phyloP scores from a whole-genome alignment of 768 basidiomycete genomes.

The Panaeolus cyanescens region DNA sequence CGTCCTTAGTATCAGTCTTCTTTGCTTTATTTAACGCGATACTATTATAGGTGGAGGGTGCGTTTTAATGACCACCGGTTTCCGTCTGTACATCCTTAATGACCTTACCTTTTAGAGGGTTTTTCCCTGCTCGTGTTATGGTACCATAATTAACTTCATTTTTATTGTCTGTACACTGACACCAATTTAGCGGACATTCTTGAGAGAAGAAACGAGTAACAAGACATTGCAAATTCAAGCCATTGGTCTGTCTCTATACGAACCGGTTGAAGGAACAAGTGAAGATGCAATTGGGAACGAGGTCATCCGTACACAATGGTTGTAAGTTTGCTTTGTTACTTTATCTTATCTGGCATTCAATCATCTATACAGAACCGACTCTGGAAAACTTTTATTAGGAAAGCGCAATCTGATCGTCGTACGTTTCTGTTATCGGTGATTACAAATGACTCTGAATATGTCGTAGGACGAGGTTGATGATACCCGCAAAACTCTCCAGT shows the following conservation, averaged over 20 bases:
- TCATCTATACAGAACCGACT: slow-evolving; percentile 56
- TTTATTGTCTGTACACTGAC: slow-evolving; percentile 5
- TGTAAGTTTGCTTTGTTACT: slow-evolving; percentile 51
- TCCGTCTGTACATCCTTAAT: slow-evolving; percentile 16
- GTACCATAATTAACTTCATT: slow-evolving; percentile 31
- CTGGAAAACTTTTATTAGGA: slow-evolving; percentile 74
- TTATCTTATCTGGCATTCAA: slow-evolving; percentile 5
- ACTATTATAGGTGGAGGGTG: slow-evolving; percentile 72
- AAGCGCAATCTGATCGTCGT: slow-evolving; percentile 82
- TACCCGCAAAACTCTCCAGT: slow-evolving; percentile 88
- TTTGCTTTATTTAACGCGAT: slow-evolving; percentile 12
- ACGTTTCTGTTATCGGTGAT: slow-evolving; percentile 28
- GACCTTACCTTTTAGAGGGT: slow-evolving; percentile 58
- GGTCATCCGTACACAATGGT: slow-evolving; percentile 95
- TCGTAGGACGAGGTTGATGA: slow-evolving; percentile 85
- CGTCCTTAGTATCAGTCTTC: slow-evolving; percentile 4
- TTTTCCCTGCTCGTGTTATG: slow-evolving; percentile 94
- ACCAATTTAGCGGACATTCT: slow-evolving; percentile 71
- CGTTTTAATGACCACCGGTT: slow-evolving; percentile 33
- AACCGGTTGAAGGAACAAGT: slow-evolving; percentile 77
- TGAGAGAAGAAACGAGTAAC: slow-evolving; percentile 68
- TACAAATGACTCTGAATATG: not conserved
- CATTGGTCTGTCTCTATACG: slow-evolving; percentile 95
- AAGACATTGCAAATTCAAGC: slow-evolving; percentile 92
- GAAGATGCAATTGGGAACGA: slow-evolving; percentile 77